A percentile compares a stretch with the other conserved stretches of the same genome.
These are phyloP conservation scores for Pseudofabraea citricarpa DNA, from an alignment of 2,329 filamentous ascomycete species.

Conservation along the genomic window DNA sequence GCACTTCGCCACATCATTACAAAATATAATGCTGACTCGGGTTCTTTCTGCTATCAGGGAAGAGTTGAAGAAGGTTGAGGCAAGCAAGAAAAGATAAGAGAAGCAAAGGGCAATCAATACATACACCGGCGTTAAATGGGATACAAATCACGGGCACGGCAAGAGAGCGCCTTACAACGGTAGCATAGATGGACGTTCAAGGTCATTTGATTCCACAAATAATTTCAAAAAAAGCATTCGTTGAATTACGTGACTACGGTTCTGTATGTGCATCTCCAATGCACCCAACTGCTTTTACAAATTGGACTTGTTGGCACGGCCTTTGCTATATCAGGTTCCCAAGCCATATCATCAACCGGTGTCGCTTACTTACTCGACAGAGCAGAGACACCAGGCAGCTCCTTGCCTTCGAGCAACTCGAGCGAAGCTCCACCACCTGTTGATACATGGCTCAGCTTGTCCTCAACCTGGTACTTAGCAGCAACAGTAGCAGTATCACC, in stretches of 20 bases:
- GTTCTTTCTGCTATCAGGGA: conserved; percentile 59
- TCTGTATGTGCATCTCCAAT: not conserved
- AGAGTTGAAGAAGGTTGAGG: conserved; percentile 91
- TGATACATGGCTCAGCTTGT: conserved; percentile 96
- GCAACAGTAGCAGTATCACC: conserved; percentile 98
- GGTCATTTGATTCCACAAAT: too few relatives aligned
- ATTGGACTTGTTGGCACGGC: conserved; percentile 20
- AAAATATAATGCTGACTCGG: too few relatives aligned
- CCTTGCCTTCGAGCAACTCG: conserved; percentile 97
- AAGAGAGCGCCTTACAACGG: not conserved
- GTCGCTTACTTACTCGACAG: conserved; percentile 69
- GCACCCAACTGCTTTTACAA: conserved; percentile 13
- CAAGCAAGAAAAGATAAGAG: conserved; percentile 57
- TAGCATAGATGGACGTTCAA: conserved; percentile 1
- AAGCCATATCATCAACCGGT: conserved; percentile 9
- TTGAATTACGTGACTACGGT: too few relatives aligned
- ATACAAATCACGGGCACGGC: conserved; percentile 7
- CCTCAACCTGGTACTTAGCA: conserved; percentile 93
- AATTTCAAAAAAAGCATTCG: not conserved
- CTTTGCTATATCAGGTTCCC: conserved; percentile 26
- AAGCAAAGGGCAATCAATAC: conserved; percentile 22
- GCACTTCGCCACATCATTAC: too few relatives aligned
- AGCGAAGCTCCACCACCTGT: conserved; percentile 94
- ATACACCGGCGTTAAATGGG: conserved; percentile 21
- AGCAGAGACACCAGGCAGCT: conserved; percentile 86